These are phyloP conservation scores for Naganishia friedmannii DNA, from an alignment of 768 basidiomycete genomes.

Conservation along the genomic window DNA sequence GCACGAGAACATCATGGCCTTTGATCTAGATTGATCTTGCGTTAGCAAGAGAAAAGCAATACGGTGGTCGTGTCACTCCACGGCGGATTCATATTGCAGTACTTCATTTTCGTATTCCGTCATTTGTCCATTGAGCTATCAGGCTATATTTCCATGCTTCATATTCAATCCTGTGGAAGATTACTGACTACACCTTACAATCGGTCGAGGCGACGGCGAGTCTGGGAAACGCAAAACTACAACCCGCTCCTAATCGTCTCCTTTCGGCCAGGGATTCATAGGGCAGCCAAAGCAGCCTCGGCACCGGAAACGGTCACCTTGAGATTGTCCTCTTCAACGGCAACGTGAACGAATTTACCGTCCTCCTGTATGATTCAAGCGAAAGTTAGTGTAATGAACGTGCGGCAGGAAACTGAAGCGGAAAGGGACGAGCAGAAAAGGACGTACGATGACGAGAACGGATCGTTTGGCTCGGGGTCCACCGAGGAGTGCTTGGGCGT, in stretches of 20 bases:
- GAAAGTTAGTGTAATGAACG: conserved; percentile 45
- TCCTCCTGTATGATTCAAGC: conserved; percentile 68
- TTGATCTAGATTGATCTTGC: no score
- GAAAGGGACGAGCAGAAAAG: conserved; percentile 25
- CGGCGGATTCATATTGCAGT: no score
- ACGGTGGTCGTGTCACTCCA: no score
- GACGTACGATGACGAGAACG: conserved; percentile 48
- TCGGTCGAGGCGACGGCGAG: not conserved
- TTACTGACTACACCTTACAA: no score
- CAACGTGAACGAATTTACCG: conserved; percentile 66
- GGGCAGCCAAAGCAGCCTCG: conserved; percentile 54
- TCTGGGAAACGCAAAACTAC: not conserved
- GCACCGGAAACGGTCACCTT: conserved; percentile 60
- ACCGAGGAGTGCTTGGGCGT: conserved; percentile 64
- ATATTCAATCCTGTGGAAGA: no score
- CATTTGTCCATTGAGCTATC: no score
- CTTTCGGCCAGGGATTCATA: conserved; percentile 33
- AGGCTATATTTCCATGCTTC: no score
- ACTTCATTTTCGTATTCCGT: no score
- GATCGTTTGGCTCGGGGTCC: conserved; percentile 64
- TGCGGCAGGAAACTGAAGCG: not conserved
- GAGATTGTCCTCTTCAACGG: conserved; percentile 56
- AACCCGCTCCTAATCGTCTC: not conserved
- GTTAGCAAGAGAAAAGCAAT: no score
- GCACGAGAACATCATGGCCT: no score